These are phyloP conservation scores for Aspergillus pseudoglaucus DNA, from an alignment of 2,329 filamentous ascomycete genomes.

Conservation along the genomic window DNA sequence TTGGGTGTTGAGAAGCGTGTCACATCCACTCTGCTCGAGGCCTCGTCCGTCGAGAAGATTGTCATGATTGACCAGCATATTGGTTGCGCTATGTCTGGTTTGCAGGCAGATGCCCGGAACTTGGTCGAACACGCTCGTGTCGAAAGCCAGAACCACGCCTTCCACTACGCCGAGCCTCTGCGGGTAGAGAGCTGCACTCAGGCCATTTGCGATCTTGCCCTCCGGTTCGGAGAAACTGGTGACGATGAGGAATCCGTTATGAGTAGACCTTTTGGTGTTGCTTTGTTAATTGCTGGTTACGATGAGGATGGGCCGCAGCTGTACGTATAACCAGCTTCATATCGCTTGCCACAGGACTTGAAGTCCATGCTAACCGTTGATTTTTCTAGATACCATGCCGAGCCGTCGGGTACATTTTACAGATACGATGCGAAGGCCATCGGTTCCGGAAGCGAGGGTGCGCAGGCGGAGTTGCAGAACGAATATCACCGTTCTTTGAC, in stretches of 20 bases:
- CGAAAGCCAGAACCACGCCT: constrained; percentile 92
- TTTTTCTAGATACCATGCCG: constrained; percentile 71
- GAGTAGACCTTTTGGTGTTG: constrained; percentile 94
- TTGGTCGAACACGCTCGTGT: constrained; percentile 98
- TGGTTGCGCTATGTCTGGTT: constrained; percentile 95
- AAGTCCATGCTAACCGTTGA: background rate
- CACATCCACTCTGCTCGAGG: constrained; percentile 93
- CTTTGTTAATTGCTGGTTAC: constrained; percentile 89
- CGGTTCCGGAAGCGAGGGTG: constrained; percentile 92
- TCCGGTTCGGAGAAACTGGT: constrained; percentile 94
- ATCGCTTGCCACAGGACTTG: background rate
- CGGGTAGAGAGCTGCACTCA: constrained; percentile 97
- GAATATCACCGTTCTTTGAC: constrained; percentile 98
- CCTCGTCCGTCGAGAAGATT: constrained; percentile 97
- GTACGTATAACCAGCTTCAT: constrained; percentile 37
- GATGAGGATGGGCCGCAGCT: constrained; percentile 95
- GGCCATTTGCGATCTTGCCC: constrained; percentile 92
- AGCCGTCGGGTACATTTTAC: constrained; percentile 97
- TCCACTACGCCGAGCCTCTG: constrained; percentile 95
- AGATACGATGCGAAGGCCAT: constrained; percentile 99
- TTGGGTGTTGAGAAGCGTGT: constrained; percentile 98
- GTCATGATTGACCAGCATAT: constrained; percentile 99
- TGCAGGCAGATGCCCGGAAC: constrained; percentile 94
- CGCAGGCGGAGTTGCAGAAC: constrained; percentile 95
- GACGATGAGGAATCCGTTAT: constrained; percentile 98